A percentile compares a stretch with the other conserved stretches of the same genome.
Evolutionary conservation across 2,329 filamentous ascomycete species (phyloP).

Genomic region (Aspergillus sp.): DNA sequence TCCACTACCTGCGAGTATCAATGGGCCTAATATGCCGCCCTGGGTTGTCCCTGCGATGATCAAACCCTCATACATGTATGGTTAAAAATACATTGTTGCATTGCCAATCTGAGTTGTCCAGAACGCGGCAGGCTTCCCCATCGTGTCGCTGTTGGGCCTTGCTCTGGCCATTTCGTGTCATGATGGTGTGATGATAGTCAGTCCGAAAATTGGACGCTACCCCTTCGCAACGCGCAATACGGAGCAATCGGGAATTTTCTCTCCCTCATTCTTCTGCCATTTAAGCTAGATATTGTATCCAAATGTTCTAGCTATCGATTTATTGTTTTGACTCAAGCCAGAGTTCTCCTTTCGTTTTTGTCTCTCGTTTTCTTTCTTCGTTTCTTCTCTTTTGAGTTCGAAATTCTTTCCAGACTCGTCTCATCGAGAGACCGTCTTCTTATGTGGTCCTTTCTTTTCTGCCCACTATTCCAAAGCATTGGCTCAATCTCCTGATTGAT

Average conservation of each 20-base stretch:
- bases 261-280: not conserved
- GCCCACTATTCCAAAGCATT: not conserved
- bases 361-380: not conserved
- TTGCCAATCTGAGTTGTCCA: slow-evolving; percentile 3
- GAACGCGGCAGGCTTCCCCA: slow-evolving; percentile 1
- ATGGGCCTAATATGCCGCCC: slow-evolving; percentile 2
- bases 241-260: not conserved
- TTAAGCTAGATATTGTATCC: slow-evolving; percentile 1
- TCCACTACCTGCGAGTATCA: slow-evolving; percentile 3
- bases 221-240: slow-evolving; percentile 10
- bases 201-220: slow-evolving; percentile 3
- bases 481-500: too few species aligned
- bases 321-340: not conserved
- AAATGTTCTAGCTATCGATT: not conserved
- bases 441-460: not conserved
- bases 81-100: slow-evolving; percentile 2
- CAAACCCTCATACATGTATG: not conserved
- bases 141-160: not conserved
- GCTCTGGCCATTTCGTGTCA: slow-evolving; percentile 2
- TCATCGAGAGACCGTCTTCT: not conserved
- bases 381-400: not conserved
- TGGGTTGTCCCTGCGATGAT: not conserved
- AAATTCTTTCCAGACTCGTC: not conserved
- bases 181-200: slow-evolving; percentile 10
- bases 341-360: not conserved